Evolutionary conservation across 345 rosid species (phyloP).

Genomic region (Salix purpurea): DNA sequence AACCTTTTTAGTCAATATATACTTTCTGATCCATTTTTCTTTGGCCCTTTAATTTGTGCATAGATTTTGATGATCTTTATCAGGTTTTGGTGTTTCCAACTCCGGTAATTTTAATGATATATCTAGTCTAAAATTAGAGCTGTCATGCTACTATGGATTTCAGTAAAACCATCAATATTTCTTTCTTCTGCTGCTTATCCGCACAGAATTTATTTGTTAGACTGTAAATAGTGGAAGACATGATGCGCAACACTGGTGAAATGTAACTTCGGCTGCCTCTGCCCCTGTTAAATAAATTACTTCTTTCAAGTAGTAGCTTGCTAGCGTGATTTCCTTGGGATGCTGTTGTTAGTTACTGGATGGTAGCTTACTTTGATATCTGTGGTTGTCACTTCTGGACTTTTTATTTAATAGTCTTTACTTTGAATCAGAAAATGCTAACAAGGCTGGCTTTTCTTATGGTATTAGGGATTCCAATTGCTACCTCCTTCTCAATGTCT

Average conservation of each 20-base stretch:
- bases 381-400: too few relatives aligned
- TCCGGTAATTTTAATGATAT: constrained; percentile 8
- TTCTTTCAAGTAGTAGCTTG: background rate
- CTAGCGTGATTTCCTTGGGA: background rate
- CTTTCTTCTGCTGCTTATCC: background rate
- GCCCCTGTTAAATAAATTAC: background rate
- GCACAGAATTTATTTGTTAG: background rate
- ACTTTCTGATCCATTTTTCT: constrained; percentile 9
- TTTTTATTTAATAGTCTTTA: background rate
- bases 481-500: background rate
- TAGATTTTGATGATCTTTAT: constrained; percentile 9
- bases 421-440: background rate
- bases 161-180: background rate
- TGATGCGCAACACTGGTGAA: constrained; percentile 8
- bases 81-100: constrained; percentile 26
- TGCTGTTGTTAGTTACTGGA: background rate
- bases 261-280: background rate
- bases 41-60: constrained; percentile 5
- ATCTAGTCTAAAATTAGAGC: constrained; percentile 2
- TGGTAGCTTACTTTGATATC: background rate
- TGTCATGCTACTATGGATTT: constrained; percentile 6
- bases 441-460: too few relatives aligned
- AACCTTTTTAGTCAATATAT: constrained; percentile 5
- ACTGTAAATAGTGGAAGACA: constrained; percentile 6
- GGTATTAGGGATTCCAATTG: background rate